Evolutionary conservation across 129 eudicot species (phyloP).

Genomic region (Centaurea solstitialis): DNA sequence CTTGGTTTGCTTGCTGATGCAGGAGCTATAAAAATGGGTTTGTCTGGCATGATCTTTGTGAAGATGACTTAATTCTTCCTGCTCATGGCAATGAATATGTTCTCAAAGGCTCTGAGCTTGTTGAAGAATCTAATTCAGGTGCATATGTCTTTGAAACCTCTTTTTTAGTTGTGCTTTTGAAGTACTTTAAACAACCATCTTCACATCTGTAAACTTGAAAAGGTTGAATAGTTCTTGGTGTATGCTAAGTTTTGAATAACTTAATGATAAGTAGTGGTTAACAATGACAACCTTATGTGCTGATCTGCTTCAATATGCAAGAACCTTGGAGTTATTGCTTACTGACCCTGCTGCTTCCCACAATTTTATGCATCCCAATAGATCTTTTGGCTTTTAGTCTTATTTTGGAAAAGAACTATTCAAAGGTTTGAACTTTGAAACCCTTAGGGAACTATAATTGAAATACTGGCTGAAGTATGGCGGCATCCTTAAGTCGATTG

Average conservation of each 20-base stretch:
- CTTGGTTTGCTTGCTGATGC: conserved; percentile 29
- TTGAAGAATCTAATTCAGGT: conserved; percentile 81
- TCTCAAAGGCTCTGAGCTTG: conserved; percentile 95
- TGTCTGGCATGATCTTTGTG: conserved; percentile 98
- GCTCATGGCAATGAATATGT: conserved; percentile 88
- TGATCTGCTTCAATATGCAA: neutral
- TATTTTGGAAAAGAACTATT: neutral
- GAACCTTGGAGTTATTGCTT: neutral
- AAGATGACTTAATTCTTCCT: conserved; percentile 87
- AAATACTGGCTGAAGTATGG: neutral
- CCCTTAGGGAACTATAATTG: neutral
- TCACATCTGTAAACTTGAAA: neutral
- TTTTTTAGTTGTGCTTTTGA: neutral
- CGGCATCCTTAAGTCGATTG: neutral
- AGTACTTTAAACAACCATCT: conserved; percentile 2
- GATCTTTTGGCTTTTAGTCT: neutral
- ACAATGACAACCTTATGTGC: neutral
- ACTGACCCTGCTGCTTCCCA: neutral
- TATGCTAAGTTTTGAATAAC: conserved; percentile 12
- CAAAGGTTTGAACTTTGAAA: neutral
- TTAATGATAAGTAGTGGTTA: conserved; percentile 1
- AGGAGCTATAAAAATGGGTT: conserved; percentile 93
- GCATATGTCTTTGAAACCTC: conserved; percentile 6
- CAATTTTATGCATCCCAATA: neutral
- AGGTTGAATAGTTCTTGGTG: neutral